Evolutionary conservation across 257 asterid species (phyloP), one percentile per base, ranked within the genome.

Genomic region (Solanum piurae): DNA sequence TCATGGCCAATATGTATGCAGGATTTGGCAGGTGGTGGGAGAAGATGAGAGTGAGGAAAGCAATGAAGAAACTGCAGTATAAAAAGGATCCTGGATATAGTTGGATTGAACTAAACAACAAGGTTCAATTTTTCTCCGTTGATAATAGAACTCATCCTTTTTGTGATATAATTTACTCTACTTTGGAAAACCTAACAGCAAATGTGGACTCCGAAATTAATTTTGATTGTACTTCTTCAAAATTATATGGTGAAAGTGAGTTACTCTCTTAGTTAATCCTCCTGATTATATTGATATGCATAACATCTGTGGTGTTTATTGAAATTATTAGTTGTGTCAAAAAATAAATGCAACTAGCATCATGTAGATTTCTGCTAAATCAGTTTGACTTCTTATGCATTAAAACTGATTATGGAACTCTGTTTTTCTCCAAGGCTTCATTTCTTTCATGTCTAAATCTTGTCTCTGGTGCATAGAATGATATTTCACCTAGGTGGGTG

Each of bases 71-170:
- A 23, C 83, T 88, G 88, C 94, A 92, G 64, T 90, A 83, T 60
- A 92, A 88, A 91, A 95, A 95, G 92, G 95, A 92, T 92, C 96
- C 93, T 6, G 99, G 99, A 20, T 94, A 94, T 90, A 96, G 98
- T 89, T 95, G 98, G 98, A 91, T 95, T 83, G 96, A 93, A 89
- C 82, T 94, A 85, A 90, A 92, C 86, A 88, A 86, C 86, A 90
- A 86, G 89, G 91, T 88, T 77, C 93, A 93, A 55, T 90, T 92
- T 44, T 94, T 96, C 89, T 92, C 89, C 40, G 95, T 92, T 75
- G 92, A 92, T 74, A 90, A 90, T 90, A 92, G 91, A 86, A 88
- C 46, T 52, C 94, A 94, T 91, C 92, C 92, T 11, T 73, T 52
- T 64, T 75, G 90, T 83, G 85, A 92, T 86, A 52, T 55, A 80